These are phyloP conservation scores for Cladophialophora chaetospira DNA, from an alignment of 2,329 filamentous ascomycete species.

Conservation along the genomic window DNA sequence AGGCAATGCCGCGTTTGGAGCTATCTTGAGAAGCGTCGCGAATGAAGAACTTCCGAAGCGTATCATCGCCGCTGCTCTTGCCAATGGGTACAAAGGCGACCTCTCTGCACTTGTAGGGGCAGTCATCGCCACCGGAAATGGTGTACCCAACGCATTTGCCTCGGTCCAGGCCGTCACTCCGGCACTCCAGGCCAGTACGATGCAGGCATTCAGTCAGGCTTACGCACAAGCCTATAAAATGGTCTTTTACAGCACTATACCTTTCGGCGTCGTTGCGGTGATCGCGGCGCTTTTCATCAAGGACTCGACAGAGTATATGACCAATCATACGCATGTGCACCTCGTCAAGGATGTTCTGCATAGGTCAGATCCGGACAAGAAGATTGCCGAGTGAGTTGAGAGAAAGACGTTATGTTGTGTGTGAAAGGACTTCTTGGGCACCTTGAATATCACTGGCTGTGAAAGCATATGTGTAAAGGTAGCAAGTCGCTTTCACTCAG, in stretches of 20 bases:
- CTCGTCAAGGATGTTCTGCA: constrained; percentile 3
- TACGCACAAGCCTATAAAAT: constrained; percentile 1
- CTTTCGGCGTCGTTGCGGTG: constrained; percentile 5
- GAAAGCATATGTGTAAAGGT: too few species aligned
- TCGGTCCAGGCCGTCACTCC: not conserved
- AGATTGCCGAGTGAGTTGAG: too few species aligned
- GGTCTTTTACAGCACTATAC: constrained; percentile 12
- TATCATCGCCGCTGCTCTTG: constrained; percentile 3
- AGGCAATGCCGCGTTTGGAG: constrained; percentile 3
- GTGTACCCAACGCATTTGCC: constrained; percentile 1
- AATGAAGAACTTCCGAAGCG: not conserved
- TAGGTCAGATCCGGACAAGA: too few species aligned
- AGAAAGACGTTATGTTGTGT: too few species aligned
- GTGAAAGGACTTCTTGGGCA: too few species aligned
- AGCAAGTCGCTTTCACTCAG: too few species aligned
- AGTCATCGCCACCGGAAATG: not conserved
- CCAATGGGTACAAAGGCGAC: not conserved
- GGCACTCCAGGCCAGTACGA: not conserved
- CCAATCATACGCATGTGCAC: constrained; percentile 7
- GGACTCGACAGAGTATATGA: constrained; percentile 3
- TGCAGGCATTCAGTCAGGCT: not conserved
- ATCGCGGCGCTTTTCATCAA: constrained; percentile 5
- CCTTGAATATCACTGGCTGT: too few species aligned
- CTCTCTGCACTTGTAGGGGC: not conserved
- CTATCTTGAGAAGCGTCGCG: not conserved